Evolutionary conservation across 352 stramenopile genomes (phyloP).

Genomic region (Bremia lactucae): DNA sequence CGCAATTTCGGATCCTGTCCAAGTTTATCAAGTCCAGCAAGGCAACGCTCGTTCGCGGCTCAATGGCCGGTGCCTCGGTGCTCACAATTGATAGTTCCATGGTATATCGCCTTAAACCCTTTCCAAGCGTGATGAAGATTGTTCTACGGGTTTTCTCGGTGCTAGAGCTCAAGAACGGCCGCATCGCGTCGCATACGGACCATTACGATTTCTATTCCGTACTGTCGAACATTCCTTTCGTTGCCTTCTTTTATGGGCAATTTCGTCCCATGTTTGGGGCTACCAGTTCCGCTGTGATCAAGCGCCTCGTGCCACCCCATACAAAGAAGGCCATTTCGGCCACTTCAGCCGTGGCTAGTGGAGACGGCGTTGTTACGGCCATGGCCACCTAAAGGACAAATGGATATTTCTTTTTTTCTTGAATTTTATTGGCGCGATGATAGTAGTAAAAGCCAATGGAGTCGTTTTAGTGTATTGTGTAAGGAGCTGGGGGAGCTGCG

Average conservation of each 20-base stretch:
- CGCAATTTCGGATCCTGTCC: slow-evolving; percentile 70
- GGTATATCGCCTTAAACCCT: slow-evolving; percentile 62
- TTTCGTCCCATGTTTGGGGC: slow-evolving; percentile 65
- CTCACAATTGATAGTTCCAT: slow-evolving; percentile 76
- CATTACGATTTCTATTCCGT: slow-evolving; percentile 81
- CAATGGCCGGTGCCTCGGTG: slow-evolving; percentile 67
- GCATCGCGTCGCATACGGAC: slow-evolving; percentile 73
- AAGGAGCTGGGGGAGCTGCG: no score
- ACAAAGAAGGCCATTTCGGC: slow-evolving; percentile 13
- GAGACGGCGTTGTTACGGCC: slow-evolving; percentile 5
- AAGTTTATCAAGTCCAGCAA: slow-evolving; percentile 73
- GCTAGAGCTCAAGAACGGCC: slow-evolving; percentile 72
- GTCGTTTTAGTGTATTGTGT: no score
- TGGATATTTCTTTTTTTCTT: no score
- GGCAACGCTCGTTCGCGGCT: slow-evolving; percentile 67
- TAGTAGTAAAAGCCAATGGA: no score
- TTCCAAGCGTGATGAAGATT: slow-evolving; percentile 64
- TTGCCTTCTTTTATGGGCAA: slow-evolving; percentile 72
- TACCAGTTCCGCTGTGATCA: slow-evolving; percentile 60
- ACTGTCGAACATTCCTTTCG: slow-evolving; percentile 62
- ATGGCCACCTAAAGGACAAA: slow-evolving; percentile 25
- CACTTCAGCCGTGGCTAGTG: slow-evolving; percentile 3
- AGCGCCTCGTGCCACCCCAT: slow-evolving; percentile 37
- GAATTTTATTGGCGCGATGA: no score
- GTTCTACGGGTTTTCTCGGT: slow-evolving; percentile 72